Base-by-base conservation (phyloP, 1,284 basidiomycete species). In the Phellopilus nigrolimitatus region DNA sequence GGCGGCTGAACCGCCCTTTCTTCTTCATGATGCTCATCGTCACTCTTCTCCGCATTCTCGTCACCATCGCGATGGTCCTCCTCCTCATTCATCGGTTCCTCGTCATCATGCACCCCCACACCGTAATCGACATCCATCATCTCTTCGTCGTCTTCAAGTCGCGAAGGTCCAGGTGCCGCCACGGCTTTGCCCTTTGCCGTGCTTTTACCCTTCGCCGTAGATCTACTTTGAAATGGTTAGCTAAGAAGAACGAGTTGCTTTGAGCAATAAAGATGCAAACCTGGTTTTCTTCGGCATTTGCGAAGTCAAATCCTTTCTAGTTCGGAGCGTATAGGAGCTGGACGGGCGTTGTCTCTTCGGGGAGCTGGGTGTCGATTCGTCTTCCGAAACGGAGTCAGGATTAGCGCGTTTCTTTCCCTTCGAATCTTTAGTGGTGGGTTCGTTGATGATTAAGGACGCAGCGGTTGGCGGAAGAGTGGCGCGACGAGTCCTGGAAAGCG, bases 321-420 rank as follows among this genome's bases (percentile, higher is more conserved):
- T 83, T 68, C 87, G 79, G 57, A 87, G 75, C 45, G 82, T 79
- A 66, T 88, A 86, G 54, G 76, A 60, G 58, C 65, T 62, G 50
- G 71, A 63, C 25, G 71, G 70, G 55, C 76, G 76, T 47, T 72
- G 71, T 58, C 81, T 79, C 68, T 88, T 88, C 51, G 67, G 72
- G 52, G 76, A 68, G 51, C 68, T 70, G 57, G 66, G 62, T 46
- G 62, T 64, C 47, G 76, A 72, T 65, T 86, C 82, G 68, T 86
- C 83, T 63, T 81, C 79, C 46, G 79, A 79, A 56, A 68, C 67
- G 37, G 71, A 68, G 68, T 88, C 86, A 43, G 85, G 83, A 21
- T 72, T 76, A 39, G 88, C 88, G 60, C 88, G 87, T 71, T 91
- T 91, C 80, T 91, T 91, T 57, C 88, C 88, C 70, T 91, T 91